Percentiles rank a stretch among this genome's conserved stretches.
Evolutionary conservation across 2,329 filamentous ascomycete genomes (phyloP).

Genomic region (Didymella glomerata): DNA sequence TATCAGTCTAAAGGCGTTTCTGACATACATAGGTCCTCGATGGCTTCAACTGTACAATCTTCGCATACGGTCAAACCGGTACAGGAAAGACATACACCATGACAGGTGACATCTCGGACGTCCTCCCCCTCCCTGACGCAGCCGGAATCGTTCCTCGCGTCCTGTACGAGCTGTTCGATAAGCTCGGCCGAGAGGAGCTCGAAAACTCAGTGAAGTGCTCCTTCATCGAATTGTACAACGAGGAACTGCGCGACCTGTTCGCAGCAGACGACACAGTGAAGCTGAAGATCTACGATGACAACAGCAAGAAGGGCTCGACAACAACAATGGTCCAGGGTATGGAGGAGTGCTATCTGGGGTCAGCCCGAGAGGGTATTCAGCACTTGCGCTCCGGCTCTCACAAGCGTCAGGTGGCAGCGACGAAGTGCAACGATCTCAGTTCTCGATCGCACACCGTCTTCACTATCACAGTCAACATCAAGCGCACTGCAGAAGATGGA

Average conservation of each 20-base stretch:
- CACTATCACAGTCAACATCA: constrained; percentile 91
- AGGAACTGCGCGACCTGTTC: constrained; percentile 90
- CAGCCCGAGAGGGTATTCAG: constrained; percentile 83
- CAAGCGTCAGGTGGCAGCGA: constrained; percentile 96
- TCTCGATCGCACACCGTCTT: constrained; percentile 98
- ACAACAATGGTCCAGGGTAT: constrained; percentile 94
- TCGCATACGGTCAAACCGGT: constrained; percentile 96
- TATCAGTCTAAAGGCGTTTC: neutral
- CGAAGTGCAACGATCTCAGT: constrained; percentile 99
- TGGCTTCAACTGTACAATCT: constrained; percentile 98
- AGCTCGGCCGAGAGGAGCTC: constrained; percentile 76
- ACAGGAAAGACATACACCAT: constrained; percentile 99
- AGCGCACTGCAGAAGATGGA: constrained; percentile 79
- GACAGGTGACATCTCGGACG: constrained; percentile 96
- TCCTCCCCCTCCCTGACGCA: constrained; percentile 85
- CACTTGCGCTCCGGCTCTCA: constrained; percentile 88
- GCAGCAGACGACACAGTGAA: constrained; percentile 82
- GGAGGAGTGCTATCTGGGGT: constrained; percentile 94
- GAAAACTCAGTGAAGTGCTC: constrained; percentile 96
- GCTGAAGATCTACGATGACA: constrained; percentile 93
- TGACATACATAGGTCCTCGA: constrained; percentile 74
- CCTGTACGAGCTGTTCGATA: constrained; percentile 84
- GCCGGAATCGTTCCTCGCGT: constrained; percentile 96
- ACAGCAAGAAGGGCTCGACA: constrained; percentile 81
- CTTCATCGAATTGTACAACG: constrained; percentile 98